Conservation (phyloP, 2,329 filamentous ascomycete species). For the Gremmenia infestans region DNA sequence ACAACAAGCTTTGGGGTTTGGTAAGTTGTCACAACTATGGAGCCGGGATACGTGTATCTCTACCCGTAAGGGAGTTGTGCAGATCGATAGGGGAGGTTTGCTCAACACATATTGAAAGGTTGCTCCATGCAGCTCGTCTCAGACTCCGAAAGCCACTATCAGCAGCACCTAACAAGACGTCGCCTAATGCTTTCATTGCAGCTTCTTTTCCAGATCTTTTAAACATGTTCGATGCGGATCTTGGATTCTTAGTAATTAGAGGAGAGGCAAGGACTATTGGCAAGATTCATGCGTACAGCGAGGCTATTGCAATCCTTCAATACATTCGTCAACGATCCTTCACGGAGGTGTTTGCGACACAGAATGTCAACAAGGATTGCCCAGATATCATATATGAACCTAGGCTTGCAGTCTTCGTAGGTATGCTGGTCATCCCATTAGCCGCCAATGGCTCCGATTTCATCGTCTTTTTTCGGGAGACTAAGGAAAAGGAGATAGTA, state of each 20-base stretch:
- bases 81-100: constrained; percentile 55
- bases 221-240: constrained; percentile 20
- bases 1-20: constrained; percentile 77
- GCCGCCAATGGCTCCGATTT: constrained; percentile 17
- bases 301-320: constrained; percentile 19
- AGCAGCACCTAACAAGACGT: constrained; percentile 5
- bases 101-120: constrained; percentile 19
- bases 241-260: constrained; percentile 20
- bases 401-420: constrained; percentile 9
- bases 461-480: constrained; percentile 20
- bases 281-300: constrained; percentile 16
- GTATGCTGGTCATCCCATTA: constrained; percentile 20
- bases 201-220: constrained; percentile 18
- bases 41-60: constrained; percentile 76
- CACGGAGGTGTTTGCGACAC: constrained; percentile 11
- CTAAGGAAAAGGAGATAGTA: constrained; percentile 17
- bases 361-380: constrained; percentile 17
- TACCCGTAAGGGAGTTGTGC: constrained; percentile 86
- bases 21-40: constrained; percentile 83
- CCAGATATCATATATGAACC: constrained; percentile 10
- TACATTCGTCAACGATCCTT: constrained; percentile 15
- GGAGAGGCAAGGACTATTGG: constrained; percentile 22
- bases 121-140: constrained; percentile 14
- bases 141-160: constrained; percentile 16
- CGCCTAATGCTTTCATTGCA: constrained; percentile 19